phyloP scores from a whole-genome alignment of 371 early-diverging fungal genomes.

The Zychaea mexicana region DNA sequence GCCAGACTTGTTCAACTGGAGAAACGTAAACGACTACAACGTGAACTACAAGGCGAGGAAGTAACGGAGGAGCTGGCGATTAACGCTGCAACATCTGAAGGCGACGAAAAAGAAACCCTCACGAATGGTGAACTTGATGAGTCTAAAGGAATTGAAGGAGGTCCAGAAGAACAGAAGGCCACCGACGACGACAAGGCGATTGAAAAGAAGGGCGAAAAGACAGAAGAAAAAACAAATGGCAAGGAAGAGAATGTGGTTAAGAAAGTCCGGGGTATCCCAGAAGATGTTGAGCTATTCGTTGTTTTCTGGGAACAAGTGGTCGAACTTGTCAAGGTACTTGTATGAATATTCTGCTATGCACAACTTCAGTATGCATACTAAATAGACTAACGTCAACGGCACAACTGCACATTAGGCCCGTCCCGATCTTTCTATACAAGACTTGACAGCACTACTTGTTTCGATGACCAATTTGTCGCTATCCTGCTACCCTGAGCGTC shows the following conservation, averaged over 20 bases:
- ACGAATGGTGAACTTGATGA: slow-evolving; percentile 7
- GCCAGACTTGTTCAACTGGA: slow-evolving; percentile 25
- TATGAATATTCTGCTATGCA: background rate
- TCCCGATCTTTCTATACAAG: slow-evolving; percentile 89
- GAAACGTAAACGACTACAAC: slow-evolving; percentile 28
- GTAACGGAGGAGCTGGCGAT: slow-evolving; percentile 16
- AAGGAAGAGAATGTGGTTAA: slow-evolving; percentile 25
- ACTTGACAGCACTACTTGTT: slow-evolving; percentile 83
- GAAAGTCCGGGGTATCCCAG: slow-evolving; percentile 76
- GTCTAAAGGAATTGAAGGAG: slow-evolving; percentile 7
- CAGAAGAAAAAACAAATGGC: slow-evolving; percentile 17
- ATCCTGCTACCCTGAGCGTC: slow-evolving; percentile 89
- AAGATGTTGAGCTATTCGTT: slow-evolving; percentile 87
- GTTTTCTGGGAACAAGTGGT: slow-evolving; percentile 95
- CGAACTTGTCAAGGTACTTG: slow-evolving; percentile 86
- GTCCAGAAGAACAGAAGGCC: slow-evolving; percentile 19
- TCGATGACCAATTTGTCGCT: slow-evolving; percentile 87
- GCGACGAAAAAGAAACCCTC: slow-evolving; percentile 8
- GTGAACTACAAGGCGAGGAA: slow-evolving; percentile 17
- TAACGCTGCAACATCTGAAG: background rate
- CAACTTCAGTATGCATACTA: background rate
- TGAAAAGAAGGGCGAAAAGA: slow-evolving; percentile 19
- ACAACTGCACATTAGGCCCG: too few relatives aligned
- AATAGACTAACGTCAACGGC: background rate
- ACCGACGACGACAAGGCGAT: slow-evolving; percentile 18